Percentiles rank a stretch among this genome's conserved stretches.
Conservation (phyloP, 352 stramenopile species). For the Phytopythium litorale region DNA sequence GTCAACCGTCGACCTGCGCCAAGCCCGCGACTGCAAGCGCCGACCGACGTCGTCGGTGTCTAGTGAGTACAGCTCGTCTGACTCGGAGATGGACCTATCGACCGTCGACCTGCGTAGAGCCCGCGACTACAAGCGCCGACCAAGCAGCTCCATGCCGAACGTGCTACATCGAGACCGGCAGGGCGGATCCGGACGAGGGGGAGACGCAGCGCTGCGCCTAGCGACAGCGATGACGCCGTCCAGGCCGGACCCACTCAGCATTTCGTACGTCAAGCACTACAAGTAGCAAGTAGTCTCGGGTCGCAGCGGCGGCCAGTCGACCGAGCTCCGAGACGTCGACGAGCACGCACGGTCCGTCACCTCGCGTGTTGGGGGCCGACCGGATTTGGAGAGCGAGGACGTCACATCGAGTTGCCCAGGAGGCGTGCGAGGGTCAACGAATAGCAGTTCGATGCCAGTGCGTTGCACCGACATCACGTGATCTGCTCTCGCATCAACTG, state of each 20-base stretch:
- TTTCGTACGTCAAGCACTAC: conserved; percentile 10
- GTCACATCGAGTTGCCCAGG: background rate
- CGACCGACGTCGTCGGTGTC: conserved; percentile 3
- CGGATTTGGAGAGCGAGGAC: background rate
- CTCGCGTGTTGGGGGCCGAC: background rate
- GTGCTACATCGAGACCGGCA: background rate
- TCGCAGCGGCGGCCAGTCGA: background rate
- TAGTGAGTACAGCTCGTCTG: conserved; percentile 1
- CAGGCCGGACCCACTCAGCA: conserved; percentile 3
- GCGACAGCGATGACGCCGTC: background rate
- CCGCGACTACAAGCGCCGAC: conserved; percentile 4
- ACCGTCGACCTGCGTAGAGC: conserved; percentile 11
- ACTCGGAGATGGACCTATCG: conserved; percentile 9
- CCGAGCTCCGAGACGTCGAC: background rate
- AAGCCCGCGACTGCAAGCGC: conserved; percentile 3
- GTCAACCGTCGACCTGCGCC: conserved; percentile 12
- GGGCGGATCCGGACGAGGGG: background rate
- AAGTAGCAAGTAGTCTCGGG: conserved; percentile 6
- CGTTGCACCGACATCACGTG: background rate
- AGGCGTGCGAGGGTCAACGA: background rate
- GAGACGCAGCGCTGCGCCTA: background rate
- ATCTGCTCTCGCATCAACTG: background rate
- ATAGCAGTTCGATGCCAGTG: background rate
- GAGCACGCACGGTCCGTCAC: background rate
- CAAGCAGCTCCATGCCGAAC: conserved; percentile 1